A percentile compares a stretch with the other conserved stretches of the same genome.
phyloP scores from a whole-genome alignment of 768 basidiomycete species.

The Lentinus brumalis region DNA sequence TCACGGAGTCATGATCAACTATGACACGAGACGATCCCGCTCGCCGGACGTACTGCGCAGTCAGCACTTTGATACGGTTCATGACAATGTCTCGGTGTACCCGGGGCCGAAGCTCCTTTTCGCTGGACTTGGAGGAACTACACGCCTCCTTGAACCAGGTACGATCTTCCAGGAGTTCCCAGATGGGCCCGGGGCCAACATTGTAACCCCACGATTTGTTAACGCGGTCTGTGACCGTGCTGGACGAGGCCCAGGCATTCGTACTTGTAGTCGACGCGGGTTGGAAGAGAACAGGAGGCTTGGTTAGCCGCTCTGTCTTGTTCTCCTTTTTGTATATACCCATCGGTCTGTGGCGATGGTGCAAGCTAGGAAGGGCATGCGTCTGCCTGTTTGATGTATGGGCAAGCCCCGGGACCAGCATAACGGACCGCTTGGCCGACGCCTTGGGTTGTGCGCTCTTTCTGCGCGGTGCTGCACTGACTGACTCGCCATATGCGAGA shows the following conservation, averaged over 20 bases:
- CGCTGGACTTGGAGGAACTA: constrained; percentile 32
- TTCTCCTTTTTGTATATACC: constrained; percentile 55
- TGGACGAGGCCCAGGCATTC: constrained; percentile 54
- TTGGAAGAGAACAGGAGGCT: constrained; percentile 52
- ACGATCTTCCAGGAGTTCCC: constrained; percentile 79
- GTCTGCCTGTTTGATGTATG: constrained; percentile 28
- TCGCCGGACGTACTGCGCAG: constrained; percentile 9
- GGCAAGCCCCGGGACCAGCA: constrained; percentile 30
- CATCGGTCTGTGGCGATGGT: constrained; percentile 73
- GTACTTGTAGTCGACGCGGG: constrained; percentile 46
- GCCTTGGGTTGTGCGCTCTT: constrained; percentile 26
- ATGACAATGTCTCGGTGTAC: constrained; percentile 50
- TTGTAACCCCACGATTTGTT: constrained; percentile 75
- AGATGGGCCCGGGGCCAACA: constrained; percentile 73
- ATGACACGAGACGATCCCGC: neutral
- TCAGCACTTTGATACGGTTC: constrained; percentile 5
- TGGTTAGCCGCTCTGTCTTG: constrained; percentile 58
- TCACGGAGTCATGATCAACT: neutral
- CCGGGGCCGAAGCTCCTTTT: constrained; percentile 57
- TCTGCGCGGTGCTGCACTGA: constrained; percentile 7
- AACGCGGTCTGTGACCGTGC: constrained; percentile 53
- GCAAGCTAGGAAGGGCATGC: constrained; percentile 48
- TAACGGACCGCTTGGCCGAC: constrained; percentile 4
- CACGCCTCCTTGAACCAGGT: constrained; percentile 74
- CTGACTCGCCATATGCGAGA: constrained; percentile 11